Conservation (phyloP, 129 eudicot species). For the Lactuca sativa region DNA sequence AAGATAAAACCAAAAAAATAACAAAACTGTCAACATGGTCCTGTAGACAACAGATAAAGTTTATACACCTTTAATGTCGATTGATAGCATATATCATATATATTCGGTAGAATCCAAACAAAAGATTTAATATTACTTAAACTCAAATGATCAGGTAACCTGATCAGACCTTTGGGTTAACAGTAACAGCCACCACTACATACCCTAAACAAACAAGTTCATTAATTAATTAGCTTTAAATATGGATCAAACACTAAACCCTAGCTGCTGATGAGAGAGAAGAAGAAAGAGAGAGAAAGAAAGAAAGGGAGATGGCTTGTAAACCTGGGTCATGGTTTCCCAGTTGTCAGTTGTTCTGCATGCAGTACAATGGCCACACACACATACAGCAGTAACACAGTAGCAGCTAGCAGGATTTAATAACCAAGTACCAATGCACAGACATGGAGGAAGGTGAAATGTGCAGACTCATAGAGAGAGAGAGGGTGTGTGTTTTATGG, state of each 20-base stretch:
- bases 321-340: conserved; percentile 33
- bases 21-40: no score
- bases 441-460: conserved; percentile 44
- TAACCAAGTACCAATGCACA: conserved; percentile 49
- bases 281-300: background rate
- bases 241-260: conserved; percentile 14
- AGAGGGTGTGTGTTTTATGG: conserved; percentile 20
- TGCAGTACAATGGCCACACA: conserved; percentile 34
- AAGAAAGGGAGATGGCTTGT: conserved; percentile 33
- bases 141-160: background rate
- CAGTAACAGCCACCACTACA: background rate
- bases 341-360: conserved; percentile 27
- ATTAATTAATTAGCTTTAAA: conserved; percentile 5
- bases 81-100: no score
- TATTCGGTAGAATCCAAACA: background rate
- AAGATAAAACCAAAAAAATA: no score
- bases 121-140: no score
- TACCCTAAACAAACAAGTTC: background rate
- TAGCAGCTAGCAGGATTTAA: conserved; percentile 28
- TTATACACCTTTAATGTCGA: no score
- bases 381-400: background rate
- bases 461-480: conserved; percentile 13
- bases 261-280: background rate
- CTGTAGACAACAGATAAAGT: no score
- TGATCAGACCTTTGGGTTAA: background rate